Evolutionary conservation across 768 basidiomycete genomes (phyloP), one percentile per base, ranked within the genome.

Genomic region (Hortiboletus flavorubellus): DNA sequence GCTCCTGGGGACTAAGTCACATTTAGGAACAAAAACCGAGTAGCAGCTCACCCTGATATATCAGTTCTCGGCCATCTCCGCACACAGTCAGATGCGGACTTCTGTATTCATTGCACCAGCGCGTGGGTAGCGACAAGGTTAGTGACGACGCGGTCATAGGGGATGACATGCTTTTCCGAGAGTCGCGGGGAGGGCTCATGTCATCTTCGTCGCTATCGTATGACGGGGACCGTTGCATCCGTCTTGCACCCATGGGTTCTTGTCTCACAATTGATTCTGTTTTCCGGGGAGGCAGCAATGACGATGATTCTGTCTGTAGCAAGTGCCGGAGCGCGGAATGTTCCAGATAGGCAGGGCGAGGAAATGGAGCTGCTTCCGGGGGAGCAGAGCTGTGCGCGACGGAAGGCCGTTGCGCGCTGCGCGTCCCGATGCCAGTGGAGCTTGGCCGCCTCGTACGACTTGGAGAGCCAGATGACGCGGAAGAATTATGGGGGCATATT

Each of bases 31-130:
- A 53, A 50, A 37, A 45, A 43, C 29, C n/a, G 33, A 18, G 31
- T 29, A 37, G 49, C 44, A 18, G 60, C 74, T 54, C 57, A 88
- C 91, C 87, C 56, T 85, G 78, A 67, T 85, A 89, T 21, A 79
- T 79, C 49, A 93, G 72, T 50, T 93, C 90, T 42, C 87, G 79
- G 11, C 91, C 91, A 66, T 91, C 87, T 30, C 72, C 58, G 8
- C 84, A 84, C 15, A 93, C 78, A 56, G 75, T 84, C 49, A 93
- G 72, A 49, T 76, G 74, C 5, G 76, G 62, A 59, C 81, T 78
- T 47, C 87, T 80, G 56, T 80, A 81, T 62, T 84, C 80, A 45
- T 89, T 84, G 67, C 82, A 87, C 91, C 90, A 93, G 39, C 88
- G 79, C 4, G 87, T 87, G 18, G 91, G 91, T 21, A 93, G 69